These are phyloP conservation scores for Lachnum nothofagi DNA, from an alignment of 2,329 filamentous ascomycete genomes.

Conservation along the genomic window DNA sequence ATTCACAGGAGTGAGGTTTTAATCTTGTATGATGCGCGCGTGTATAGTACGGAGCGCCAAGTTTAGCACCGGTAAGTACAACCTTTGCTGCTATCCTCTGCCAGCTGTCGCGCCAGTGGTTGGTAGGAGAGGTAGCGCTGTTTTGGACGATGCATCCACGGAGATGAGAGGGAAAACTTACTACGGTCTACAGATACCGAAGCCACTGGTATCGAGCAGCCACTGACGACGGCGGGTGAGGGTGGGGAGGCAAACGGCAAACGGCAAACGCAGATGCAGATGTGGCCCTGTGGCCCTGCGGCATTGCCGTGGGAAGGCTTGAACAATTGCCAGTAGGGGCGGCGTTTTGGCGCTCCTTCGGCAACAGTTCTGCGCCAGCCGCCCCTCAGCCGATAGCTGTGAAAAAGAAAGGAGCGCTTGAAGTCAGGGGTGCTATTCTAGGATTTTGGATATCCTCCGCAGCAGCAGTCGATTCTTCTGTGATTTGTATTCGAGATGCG, in stretches of 20 bases:
- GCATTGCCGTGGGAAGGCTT: conserved; percentile 24
- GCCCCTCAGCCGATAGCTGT: background rate
- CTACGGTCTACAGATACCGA: conserved; percentile 6
- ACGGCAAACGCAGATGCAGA: conserved; percentile 8
- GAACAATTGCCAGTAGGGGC: background rate
- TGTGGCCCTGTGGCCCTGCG: conserved; percentile 17
- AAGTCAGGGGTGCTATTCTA: background rate
- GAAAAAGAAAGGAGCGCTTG: background rate
- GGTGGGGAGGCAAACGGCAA: conserved; percentile 15
- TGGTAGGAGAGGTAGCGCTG: conserved; percentile 3
- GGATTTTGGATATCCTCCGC: background rate
- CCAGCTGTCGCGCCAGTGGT: background rate
- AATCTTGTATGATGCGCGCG: too few relatives aligned
- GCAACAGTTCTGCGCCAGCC: too few relatives aligned
- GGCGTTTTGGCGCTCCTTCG: background rate
- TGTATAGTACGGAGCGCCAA: too few relatives aligned
- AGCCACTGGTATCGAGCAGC: conserved; percentile 25
- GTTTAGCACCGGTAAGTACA: too few relatives aligned
- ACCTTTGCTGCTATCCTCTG: background rate
- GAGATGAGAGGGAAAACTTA: conserved; percentile 23
- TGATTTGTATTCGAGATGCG: background rate
- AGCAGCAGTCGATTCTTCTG: too few relatives aligned
- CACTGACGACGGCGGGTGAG: conserved; percentile 13
- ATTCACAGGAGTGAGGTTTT: background rate
- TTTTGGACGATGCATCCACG: conserved; percentile 22